phyloP scores from a whole-genome alignment of 139 green algal species.

The Limnomonas spitsbergensis region DNA sequence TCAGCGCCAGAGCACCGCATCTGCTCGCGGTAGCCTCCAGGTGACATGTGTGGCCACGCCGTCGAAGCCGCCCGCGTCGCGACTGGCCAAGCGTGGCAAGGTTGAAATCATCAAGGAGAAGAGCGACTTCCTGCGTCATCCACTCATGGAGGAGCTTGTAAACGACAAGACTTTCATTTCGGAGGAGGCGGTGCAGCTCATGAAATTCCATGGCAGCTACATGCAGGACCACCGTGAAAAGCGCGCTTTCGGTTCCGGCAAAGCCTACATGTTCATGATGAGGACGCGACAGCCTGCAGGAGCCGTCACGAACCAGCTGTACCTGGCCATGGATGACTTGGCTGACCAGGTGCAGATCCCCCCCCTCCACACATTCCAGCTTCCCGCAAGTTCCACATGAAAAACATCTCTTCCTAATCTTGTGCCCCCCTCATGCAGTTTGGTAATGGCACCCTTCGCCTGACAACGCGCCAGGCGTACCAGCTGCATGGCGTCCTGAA shows the following conservation, averaged over 20 bases:
- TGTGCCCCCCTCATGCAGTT: too few relatives aligned
- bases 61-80: slow-evolving; percentile 62
- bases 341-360: slow-evolving; percentile 81
- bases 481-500: slow-evolving; percentile 99
- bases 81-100: slow-evolving; percentile 72
- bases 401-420: too few relatives aligned
- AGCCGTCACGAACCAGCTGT: slow-evolving; percentile 90
- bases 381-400: too few relatives aligned
- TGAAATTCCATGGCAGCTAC: slow-evolving; percentile 99
- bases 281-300: slow-evolving; percentile 89
- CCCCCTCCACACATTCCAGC: background rate
- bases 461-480: slow-evolving; percentile 97
- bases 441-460: slow-evolving; percentile 94
- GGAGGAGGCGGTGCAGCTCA: slow-evolving; percentile 91
- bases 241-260: slow-evolving; percentile 85
- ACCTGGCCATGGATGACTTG: slow-evolving; percentile 97
- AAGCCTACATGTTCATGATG: slow-evolving; percentile 99
- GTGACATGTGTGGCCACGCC: slow-evolving; percentile 69
- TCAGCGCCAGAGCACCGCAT: too few relatives aligned
- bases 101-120: slow-evolving; percentile 98
- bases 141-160: slow-evolving; percentile 93
- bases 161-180: slow-evolving; percentile 77
- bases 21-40: background rate
- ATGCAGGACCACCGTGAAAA: slow-evolving; percentile 95
- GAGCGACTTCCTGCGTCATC: slow-evolving; percentile 92